These are phyloP conservation scores for Ormosia emarginata DNA, from an alignment of 306 rosid species.

Conservation along the genomic window DNA sequence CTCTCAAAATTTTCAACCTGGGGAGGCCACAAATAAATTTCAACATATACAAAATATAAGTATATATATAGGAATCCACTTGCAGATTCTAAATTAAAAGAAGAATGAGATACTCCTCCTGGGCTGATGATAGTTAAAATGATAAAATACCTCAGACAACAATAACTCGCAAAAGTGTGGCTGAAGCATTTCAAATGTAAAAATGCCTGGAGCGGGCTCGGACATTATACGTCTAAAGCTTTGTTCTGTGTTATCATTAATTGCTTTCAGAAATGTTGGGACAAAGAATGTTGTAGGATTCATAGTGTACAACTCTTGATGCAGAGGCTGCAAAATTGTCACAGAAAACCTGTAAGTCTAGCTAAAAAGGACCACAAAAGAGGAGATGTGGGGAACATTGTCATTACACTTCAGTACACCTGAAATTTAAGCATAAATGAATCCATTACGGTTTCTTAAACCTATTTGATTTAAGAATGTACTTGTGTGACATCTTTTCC, in stretches of 20 bases:
- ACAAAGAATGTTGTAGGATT: slow-evolving; percentile 63
- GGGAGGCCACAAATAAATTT: slow-evolving; percentile 23
- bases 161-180: slow-evolving; percentile 71
- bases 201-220: slow-evolving; percentile 72
- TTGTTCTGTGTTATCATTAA: slow-evolving; percentile 56
- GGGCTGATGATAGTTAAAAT: neutral
- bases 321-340: slow-evolving; percentile 51
- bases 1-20: slow-evolving; percentile 82
- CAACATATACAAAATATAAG: neutral
- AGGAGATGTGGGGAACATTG: neutral
- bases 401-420: neutral
- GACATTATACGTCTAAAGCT: slow-evolving; percentile 63
- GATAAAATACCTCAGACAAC: slow-evolving; percentile 67
- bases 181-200: slow-evolving; percentile 80
- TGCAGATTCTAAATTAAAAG: slow-evolving; percentile 7
- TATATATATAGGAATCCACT: neutral
- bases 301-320: slow-evolving; percentile 60
- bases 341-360: slow-evolving; percentile 9
- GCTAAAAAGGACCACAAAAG: neutral
- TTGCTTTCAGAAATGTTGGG: slow-evolving; percentile 76
- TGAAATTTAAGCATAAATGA: neutral
- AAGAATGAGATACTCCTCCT: neutral
- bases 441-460: neutral
- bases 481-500: neutral
- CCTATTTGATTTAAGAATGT: neutral